phyloP scores from a whole-genome alignment of 2,329 filamentous ascomycete genomes.

The Trichoderma cornu-damae region DNA sequence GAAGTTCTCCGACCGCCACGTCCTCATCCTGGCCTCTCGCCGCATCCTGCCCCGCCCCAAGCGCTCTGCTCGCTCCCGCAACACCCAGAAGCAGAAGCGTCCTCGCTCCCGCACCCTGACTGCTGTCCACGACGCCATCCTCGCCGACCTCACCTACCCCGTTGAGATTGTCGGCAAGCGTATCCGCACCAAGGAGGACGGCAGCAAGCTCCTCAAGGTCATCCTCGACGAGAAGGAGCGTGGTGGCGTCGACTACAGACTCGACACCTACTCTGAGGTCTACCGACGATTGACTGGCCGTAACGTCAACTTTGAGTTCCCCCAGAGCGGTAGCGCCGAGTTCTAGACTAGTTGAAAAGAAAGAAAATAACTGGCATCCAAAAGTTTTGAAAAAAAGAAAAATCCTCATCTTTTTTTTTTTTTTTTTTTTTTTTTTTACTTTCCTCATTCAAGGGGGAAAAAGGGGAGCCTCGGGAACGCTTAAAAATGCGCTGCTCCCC shows the following conservation, averaged over 20 bases:
- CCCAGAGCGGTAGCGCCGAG: conserved; percentile 71
- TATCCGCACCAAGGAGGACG: conserved; percentile 96
- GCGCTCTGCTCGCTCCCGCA: conserved; percentile 94
- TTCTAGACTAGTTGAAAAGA: conserved; percentile 32
- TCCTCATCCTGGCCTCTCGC: conserved; percentile 97
- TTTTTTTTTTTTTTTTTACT: no score
- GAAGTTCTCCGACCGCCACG: conserved; percentile 99
- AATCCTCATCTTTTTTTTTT: neutral
- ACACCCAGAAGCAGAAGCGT: conserved; percentile 97
- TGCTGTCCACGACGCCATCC: conserved; percentile 97
- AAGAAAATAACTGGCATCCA: conserved; percentile 1
- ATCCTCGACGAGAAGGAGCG: conserved; percentile 99
- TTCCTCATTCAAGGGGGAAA: no score
- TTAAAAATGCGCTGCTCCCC: conserved; percentile 31
- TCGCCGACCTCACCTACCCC: conserved; percentile 96
- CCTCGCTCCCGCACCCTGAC: conserved; percentile 96
- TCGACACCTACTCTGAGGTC: conserved; percentile 99
- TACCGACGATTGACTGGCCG: conserved; percentile 98
- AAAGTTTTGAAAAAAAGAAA: conserved; percentile 6
- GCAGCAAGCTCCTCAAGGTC: conserved; percentile 97
- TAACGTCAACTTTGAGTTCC: conserved; percentile 97
- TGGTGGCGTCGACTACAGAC: conserved; percentile 97
- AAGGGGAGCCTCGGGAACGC: conserved; percentile 8
- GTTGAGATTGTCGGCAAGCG: conserved; percentile 99
- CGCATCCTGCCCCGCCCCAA: conserved; percentile 98